Conservation (phyloP, 306 rosid genomes). For the Inga leiocalycina region DNA sequence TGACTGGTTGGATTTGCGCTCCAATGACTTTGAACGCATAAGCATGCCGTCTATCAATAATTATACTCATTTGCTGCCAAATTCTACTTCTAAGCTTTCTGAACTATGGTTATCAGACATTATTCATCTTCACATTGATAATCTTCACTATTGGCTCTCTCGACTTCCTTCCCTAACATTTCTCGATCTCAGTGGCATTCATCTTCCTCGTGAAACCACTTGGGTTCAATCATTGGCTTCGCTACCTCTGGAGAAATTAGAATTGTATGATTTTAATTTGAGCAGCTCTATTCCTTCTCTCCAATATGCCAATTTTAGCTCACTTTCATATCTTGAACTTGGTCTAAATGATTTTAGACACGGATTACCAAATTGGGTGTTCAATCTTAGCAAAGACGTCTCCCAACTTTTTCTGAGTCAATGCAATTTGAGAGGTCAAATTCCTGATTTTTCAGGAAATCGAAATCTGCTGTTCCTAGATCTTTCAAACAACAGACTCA, state of each 20-base stretch:
- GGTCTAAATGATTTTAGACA: no score
- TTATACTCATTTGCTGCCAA: not conserved
- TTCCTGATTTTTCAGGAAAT: no score
- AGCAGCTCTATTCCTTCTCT: not conserved
- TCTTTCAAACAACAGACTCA: no score
- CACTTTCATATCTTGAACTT: no score
- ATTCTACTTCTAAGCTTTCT: not conserved
- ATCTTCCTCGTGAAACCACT: not conserved
- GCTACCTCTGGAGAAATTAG: not conserved
- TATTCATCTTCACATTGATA: not conserved
- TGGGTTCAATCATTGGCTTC: not conserved
- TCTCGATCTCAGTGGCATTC: not conserved
- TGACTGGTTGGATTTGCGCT: not conserved
- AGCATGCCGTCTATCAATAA: not conserved
- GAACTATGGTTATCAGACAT: not conserved
- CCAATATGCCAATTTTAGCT: no score
- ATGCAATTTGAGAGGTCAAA: no score
- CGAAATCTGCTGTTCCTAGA: no score
- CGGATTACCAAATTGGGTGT: no score
- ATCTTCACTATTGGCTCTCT: not conserved
- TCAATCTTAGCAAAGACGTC: no score
- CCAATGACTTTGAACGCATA: not conserved
- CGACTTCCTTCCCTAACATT: not conserved
- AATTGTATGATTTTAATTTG: not conserved
- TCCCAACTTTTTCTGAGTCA: no score